These are phyloP conservation scores for Ophiocordyceps camponoti-floridani DNA, from an alignment of 2,329 filamentous ascomycete species.

Conservation along the genomic window DNA sequence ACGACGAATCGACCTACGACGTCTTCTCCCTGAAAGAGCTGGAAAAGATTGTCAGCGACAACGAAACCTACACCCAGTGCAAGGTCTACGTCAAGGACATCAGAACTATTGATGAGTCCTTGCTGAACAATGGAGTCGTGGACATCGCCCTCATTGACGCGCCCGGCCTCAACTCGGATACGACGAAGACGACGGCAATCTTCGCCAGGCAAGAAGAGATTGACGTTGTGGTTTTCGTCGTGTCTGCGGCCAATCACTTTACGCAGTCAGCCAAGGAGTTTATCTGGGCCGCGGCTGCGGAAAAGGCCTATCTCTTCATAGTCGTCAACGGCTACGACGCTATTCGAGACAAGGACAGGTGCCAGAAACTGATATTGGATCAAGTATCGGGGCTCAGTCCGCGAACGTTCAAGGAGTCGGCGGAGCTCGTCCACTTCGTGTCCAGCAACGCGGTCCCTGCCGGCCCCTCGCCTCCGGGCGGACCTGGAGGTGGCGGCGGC, in stretches of 20 bases:
- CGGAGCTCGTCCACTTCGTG: constrained; percentile 91
- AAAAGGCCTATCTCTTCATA: constrained; percentile 98
- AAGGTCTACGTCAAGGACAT: constrained; percentile 93
- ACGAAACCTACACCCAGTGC: constrained; percentile 78
- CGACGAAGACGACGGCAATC: constrained; percentile 89
- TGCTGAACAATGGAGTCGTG: constrained; percentile 93
- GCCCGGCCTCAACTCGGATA: constrained; percentile 87
- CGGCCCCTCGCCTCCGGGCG: constrained; percentile 36
- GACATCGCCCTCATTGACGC: constrained; percentile 97
- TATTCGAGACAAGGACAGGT: constrained; percentile 80
- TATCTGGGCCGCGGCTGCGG: constrained; percentile 83
- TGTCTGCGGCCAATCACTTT: constrained; percentile 94
- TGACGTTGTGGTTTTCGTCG: constrained; percentile 95
- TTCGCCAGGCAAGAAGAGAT: constrained; percentile 97
- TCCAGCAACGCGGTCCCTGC: constrained; percentile 90
- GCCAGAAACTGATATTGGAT: constrained; percentile 82
- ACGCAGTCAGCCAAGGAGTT: constrained; percentile 97
- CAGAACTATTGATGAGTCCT: constrained; percentile 73
- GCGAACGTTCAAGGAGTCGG: constrained; percentile 77
- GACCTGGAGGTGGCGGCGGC: constrained; percentile 34
- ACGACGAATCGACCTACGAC: constrained; percentile 88
- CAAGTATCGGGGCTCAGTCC: constrained; percentile 81
- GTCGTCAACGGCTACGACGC: constrained; percentile 95
- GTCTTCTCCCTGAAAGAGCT: constrained; percentile 63
- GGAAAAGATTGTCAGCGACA: constrained; percentile 80